A percentile compares a stretch with the other conserved stretches of the same genome.
Evolutionary conservation across 1,139 yeast species (phyloP).

Genomic region (Eremothecium cymbalariae): DNA sequence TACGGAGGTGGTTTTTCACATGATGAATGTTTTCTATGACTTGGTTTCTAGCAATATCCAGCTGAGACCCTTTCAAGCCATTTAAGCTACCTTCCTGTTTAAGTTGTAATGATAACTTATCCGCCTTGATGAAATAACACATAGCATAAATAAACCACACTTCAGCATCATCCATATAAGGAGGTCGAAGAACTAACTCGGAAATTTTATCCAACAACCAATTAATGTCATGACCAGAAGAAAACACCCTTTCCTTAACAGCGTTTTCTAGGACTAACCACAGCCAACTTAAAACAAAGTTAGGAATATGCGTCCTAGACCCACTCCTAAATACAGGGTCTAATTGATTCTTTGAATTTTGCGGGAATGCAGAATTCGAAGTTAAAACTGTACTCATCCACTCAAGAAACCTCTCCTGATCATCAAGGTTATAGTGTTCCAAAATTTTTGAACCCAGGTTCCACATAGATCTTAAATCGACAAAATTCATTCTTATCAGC

Average conservation of each 20-base stretch:
- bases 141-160: conserved; percentile 28
- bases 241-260: conserved; percentile 12
- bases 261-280: conserved; percentile 30
- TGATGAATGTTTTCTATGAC: conserved; percentile 21
- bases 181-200: conserved; percentile 26
- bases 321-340: conserved; percentile 35
- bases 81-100: conserved; percentile 4
- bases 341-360: conserved; percentile 18
- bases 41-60: conserved; percentile 22
- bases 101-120: conserved; percentile 17
- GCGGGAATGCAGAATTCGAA: conserved; percentile 19
- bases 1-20: conserved; percentile 17
- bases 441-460: conserved; percentile 47
- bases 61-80: conserved; percentile 14
- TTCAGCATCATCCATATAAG: conserved; percentile 30
- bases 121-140: conserved; percentile 26
- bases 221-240: conserved; percentile 4
- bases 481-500: conserved; percentile 40
- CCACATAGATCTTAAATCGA: conserved; percentile 53
- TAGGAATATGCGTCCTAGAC: conserved; percentile 32
- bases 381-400: conserved; percentile 29
- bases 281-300: conserved; percentile 31
- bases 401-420: conserved; percentile 24
- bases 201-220: conserved; percentile 22
- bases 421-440: conserved; percentile 12